phyloP scores from a whole-genome alignment of 495 filamentous ascomycete species.

The Copromyces sp. region DNA sequence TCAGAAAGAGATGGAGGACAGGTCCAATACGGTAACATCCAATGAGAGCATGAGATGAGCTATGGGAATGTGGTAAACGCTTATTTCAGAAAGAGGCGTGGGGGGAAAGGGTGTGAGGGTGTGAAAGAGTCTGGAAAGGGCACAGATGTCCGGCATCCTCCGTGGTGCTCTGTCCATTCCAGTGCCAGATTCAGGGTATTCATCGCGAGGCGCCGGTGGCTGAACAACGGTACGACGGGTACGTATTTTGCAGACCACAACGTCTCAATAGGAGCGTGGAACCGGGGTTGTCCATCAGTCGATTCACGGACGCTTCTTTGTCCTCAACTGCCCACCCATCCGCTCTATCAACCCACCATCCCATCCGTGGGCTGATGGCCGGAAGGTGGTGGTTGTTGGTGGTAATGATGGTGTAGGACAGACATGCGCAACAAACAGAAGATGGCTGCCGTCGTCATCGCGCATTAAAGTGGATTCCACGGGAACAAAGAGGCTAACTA shows the following conservation, averaged over 20 bases:
- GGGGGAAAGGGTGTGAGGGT: slow-evolving; percentile 7
- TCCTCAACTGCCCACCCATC: background rate
- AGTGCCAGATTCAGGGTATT: background rate
- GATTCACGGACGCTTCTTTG: background rate
- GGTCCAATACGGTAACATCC: slow-evolving; percentile 19
- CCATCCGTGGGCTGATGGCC: background rate
- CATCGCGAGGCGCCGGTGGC: background rate
- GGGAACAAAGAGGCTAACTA: background rate
- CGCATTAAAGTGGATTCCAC: background rate
- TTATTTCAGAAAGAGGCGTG: slow-evolving; percentile 5
- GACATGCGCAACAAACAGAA: background rate
- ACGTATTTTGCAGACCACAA: background rate
- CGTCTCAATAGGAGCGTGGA: background rate
- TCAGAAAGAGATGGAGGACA: background rate
- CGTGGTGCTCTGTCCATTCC: background rate
- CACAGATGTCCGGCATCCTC: slow-evolving; percentile 7
- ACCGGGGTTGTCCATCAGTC: background rate
- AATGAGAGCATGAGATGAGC: slow-evolving; percentile 18
- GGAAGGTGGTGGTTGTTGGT: background rate
- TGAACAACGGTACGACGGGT: background rate
- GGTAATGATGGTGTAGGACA: background rate
- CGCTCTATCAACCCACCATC: background rate
- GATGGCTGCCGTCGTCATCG: background rate
- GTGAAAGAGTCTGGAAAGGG: background rate
- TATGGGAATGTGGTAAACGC: slow-evolving; percentile 23